A percentile compares a stretch with the other conserved stretches of the same genome.
These are phyloP conservation scores for Rutstroemia sp. DNA, from an alignment of 2,329 filamentous ascomycete species.

Conservation along the genomic window DNA sequence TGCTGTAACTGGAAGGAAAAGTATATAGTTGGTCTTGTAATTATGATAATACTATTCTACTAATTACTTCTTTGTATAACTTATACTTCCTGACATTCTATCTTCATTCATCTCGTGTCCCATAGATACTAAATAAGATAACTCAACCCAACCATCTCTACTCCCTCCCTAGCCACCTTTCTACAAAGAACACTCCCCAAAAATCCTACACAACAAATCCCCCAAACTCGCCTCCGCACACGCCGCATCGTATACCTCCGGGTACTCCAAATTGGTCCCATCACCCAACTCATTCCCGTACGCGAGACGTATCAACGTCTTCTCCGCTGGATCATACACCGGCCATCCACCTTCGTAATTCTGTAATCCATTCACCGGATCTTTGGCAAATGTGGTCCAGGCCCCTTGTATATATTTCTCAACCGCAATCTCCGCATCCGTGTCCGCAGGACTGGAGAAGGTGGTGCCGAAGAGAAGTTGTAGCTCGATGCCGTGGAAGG, in stretches of 20 bases:
- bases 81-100: too few relatives aligned
- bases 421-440: conserved; percentile 25
- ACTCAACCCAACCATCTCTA: too few relatives aligned
- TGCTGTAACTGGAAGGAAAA: too few relatives aligned
- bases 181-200: not conserved
- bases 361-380: conserved; percentile 29
- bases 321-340: not conserved
- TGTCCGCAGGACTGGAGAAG: conserved; percentile 14
- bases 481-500: conserved; percentile 31
- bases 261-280: conserved; percentile 9
- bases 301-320: conserved; percentile 13
- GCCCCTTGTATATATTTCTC: conserved; percentile 31
- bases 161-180: too few relatives aligned
- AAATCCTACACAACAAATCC: not conserved
- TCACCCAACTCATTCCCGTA: conserved; percentile 12
- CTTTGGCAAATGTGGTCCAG: conserved; percentile 34
- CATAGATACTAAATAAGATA: too few relatives aligned
- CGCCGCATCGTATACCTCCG: conserved; percentile 5
- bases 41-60: too few relatives aligned
- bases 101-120: too few relatives aligned
- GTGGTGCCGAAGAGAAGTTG: conserved; percentile 29
- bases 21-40: too few relatives aligned
- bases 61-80: too few relatives aligned
- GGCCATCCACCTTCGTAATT: conserved; percentile 22
- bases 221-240: conserved; percentile 16